A percentile compares a stretch with the other conserved stretches of the same genome.
phyloP scores from a whole-genome alignment of 2,329 filamentous ascomycete genomes.

The Colletotrichum sidae region DNA sequence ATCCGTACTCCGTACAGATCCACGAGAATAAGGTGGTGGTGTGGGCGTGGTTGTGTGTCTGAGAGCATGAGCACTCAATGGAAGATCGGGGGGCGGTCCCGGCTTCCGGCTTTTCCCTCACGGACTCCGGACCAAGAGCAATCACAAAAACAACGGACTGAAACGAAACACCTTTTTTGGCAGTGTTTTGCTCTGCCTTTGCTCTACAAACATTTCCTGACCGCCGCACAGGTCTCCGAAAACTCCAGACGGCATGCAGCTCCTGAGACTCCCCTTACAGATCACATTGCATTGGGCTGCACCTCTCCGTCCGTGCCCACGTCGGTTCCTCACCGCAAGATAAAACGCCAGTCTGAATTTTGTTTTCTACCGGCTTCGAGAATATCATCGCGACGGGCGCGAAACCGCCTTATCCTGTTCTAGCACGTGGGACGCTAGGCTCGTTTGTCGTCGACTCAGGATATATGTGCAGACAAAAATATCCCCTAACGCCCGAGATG shows the following conservation, averaged over 20 bases:
- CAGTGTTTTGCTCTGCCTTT: background rate
- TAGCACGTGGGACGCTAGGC: too few species aligned
- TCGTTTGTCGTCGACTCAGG: too few species aligned
- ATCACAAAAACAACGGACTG: conserved; percentile 7
- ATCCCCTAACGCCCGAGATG: too few species aligned
- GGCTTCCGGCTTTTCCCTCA: conserved; percentile 15
- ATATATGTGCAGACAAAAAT: too few species aligned
- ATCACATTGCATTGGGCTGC: conserved; percentile 33
- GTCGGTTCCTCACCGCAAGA: conserved; percentile 18
- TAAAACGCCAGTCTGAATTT: background rate
- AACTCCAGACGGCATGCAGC: conserved; percentile 29
- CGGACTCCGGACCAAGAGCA: conserved; percentile 15
- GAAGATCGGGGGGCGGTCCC: conserved; percentile 7
- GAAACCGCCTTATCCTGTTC: background rate
- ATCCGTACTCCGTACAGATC: background rate
- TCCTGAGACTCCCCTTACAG: conserved; percentile 3
- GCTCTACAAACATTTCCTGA: background rate
- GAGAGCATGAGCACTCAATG: conserved; percentile 4
- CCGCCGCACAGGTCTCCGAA: conserved; percentile 27
- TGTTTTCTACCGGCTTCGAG: conserved; percentile 7
- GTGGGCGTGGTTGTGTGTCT: conserved; percentile 10
- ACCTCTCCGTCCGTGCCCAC: conserved; percentile 18
- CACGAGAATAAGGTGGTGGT: conserved; percentile 1
- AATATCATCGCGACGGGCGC: conserved; percentile 5
- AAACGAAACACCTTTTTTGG: conserved; percentile 30